Conservation (phyloP, 768 basidiomycete species). For the Lactarius pseudohatsudake region DNA sequence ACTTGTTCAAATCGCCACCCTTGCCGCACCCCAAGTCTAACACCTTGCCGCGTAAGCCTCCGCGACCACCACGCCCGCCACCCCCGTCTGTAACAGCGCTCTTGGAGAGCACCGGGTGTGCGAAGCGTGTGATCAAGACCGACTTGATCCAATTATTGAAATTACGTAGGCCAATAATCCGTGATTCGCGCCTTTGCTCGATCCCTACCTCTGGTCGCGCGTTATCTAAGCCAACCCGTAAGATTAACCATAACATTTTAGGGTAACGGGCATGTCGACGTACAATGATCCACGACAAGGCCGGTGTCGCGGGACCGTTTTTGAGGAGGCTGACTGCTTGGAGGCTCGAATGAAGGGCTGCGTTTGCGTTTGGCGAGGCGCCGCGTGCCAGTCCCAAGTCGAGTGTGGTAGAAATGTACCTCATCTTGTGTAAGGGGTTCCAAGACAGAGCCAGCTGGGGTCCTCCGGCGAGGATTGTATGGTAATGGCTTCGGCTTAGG, state of each 20-base stretch:
- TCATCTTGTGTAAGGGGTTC: slow-evolving; percentile 28
- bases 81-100: slow-evolving; percentile 25
- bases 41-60: slow-evolving; percentile 61
- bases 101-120: slow-evolving; percentile 59
- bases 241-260: neutral
- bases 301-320: slow-evolving; percentile 67
- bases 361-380: slow-evolving; percentile 37
- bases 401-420: slow-evolving; percentile 32
- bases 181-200: slow-evolving; percentile 78
- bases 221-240: slow-evolving; percentile 62
- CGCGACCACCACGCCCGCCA: slow-evolving; percentile 35
- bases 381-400: slow-evolving; percentile 36
- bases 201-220: slow-evolving; percentile 89
- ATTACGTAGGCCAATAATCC: slow-evolving; percentile 93
- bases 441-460: slow-evolving; percentile 35
- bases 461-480: slow-evolving; percentile 31
- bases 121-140: slow-evolving; percentile 89
- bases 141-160: slow-evolving; percentile 99
- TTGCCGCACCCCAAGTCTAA: slow-evolving; percentile 99
- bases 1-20: slow-evolving; percentile 95
- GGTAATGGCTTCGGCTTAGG: slow-evolving; percentile 28
- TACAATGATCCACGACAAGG: slow-evolving; percentile 77
- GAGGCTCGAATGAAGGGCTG: slow-evolving; percentile 26
- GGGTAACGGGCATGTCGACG: slow-evolving; percentile 36
- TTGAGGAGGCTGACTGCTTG: slow-evolving; percentile 32